phyloP scores from a whole-genome alignment of 805 yeast species.

The Saturnispora diversa region DNA sequence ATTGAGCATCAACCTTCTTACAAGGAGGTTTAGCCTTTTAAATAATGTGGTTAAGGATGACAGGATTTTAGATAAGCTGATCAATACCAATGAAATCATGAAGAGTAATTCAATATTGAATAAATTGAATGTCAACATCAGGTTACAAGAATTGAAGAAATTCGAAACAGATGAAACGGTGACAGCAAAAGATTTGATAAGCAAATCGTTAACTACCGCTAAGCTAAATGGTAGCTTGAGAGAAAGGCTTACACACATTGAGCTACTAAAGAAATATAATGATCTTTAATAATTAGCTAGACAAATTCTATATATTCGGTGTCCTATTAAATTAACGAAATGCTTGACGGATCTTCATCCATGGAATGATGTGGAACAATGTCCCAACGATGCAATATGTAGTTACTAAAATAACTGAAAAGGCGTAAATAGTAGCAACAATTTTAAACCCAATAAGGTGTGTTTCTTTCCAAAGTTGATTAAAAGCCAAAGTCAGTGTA shows the following conservation, averaged over 20 bases:
- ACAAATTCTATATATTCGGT: too few species aligned
- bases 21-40: background rate
- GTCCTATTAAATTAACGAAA: background rate
- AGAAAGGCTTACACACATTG: background rate
- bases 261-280: background rate
- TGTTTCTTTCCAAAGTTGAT: conserved; percentile 41
- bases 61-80: background rate
- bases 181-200: background rate
- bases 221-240: background rate
- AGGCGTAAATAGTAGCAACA: conserved; percentile 53
- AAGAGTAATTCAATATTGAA: background rate
- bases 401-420: conserved; percentile 40
- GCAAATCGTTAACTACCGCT: background rate
- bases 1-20: conserved; percentile 3
- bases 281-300: too few species aligned
- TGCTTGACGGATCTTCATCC: conserved; percentile 8
- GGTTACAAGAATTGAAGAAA: background rate
- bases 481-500: conserved; percentile 59
- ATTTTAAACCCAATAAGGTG: conserved; percentile 53
- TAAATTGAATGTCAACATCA: conserved; percentile 3
- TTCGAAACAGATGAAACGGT: background rate
- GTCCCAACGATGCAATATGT: conserved; percentile 35
- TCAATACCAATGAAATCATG: background rate
- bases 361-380: conserved; percentile 28
- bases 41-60: background rate